A percentile compares a stretch with the other conserved stretches of the same genome.
Evolutionary conservation across 2,329 filamentous ascomycete species (phyloP).

Genomic region (Claviceps monticola): DNA sequence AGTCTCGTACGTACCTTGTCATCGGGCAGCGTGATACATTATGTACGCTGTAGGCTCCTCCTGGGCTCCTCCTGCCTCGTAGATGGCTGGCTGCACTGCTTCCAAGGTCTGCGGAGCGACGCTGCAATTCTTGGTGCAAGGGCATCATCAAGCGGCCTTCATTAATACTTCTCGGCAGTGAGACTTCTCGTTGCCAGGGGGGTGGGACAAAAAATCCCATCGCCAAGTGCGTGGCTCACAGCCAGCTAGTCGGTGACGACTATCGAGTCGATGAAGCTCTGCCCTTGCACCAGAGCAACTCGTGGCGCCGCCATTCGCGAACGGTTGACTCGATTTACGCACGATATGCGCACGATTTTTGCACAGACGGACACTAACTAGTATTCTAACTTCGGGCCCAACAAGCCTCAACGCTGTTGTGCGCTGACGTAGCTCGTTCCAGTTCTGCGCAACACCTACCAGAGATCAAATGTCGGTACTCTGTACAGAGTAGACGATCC

Average conservation of each 20-base stretch:
- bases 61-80: neutral
- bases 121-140: neutral
- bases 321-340: neutral
- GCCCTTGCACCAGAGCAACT: neutral
- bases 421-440: constrained; percentile 1
- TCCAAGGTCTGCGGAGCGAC: neutral
- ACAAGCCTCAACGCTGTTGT: neutral
- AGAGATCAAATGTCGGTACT: too few relatives aligned
- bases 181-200: too few relatives aligned
- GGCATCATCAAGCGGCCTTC: too few relatives aligned
- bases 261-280: neutral
- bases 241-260: neutral
- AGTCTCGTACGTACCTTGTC: neutral
- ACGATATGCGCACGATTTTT: neutral
- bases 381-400: neutral
- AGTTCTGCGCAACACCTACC: neutral
- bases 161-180: too few relatives aligned
- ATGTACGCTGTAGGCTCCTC: too few relatives aligned
- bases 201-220: neutral
- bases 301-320: neutral
- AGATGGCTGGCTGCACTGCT: neutral
- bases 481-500: neutral
- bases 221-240: neutral
- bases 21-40: neutral
- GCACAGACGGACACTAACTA: neutral